phyloP scores from a whole-genome alignment of 1,284 basidiomycete genomes.

The Veloporphyrellus conicus region DNA sequence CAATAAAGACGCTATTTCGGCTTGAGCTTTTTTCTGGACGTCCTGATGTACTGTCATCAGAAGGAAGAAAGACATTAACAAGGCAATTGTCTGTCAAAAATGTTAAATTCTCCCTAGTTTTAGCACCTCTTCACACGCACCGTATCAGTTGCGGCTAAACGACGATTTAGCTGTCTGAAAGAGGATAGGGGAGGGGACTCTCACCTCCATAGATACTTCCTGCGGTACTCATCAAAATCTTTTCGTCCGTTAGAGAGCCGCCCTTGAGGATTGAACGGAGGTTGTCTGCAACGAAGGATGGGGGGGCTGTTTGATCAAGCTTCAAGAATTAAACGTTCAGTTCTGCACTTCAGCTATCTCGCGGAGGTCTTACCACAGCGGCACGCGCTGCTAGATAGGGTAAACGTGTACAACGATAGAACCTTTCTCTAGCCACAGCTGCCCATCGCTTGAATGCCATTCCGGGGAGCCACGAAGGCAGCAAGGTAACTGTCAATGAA shows the following conservation, averaged over 20 bases:
- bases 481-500: neutral
- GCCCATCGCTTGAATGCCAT: slow-evolving; percentile 18
- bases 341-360: neutral
- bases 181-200: neutral
- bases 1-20: slow-evolving; percentile 13
- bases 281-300: slow-evolving; percentile 14
- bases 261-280: slow-evolving; percentile 2
- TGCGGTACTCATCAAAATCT: slow-evolving; percentile 12
- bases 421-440: slow-evolving; percentile 8
- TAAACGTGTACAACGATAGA: slow-evolving; percentile 8
- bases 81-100: slow-evolving; percentile 19
- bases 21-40: slow-evolving; percentile 13
- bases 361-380: slow-evolving; percentile 2
- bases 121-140: neutral
- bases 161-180: neutral
- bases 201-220: slow-evolving; percentile 15
- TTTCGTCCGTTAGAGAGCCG: slow-evolving; percentile 1
- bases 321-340: neutral
- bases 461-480: slow-evolving; percentile 18
- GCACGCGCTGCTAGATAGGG: slow-evolving; percentile 5
- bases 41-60: slow-evolving; percentile 15
- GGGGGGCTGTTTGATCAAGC: slow-evolving; percentile 10
- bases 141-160: slow-evolving; percentile 12
- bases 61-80: slow-evolving; percentile 28
- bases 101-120: neutral